phyloP scores from a whole-genome alignment of 2,329 filamentous ascomycete genomes.

The Monilinia fructigena region DNA sequence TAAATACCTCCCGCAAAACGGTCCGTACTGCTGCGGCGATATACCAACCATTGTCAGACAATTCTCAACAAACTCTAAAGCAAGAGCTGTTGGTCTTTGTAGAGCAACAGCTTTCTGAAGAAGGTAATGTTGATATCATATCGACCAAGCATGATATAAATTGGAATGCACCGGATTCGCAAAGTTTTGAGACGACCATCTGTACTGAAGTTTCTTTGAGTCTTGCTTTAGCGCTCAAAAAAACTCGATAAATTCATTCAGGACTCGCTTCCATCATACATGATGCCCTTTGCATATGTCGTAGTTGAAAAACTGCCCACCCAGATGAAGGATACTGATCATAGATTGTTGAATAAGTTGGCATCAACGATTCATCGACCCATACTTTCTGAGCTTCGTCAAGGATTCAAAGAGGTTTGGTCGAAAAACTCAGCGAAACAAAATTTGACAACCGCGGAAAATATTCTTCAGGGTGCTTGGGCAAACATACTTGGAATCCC shows the following conservation, averaged over 20 bases:
- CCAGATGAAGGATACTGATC: conserved; percentile 38
- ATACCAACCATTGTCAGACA: conserved; percentile 11
- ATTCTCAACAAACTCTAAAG: conserved; percentile 7
- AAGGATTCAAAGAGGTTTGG: conserved; percentile 41
- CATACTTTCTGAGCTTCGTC: conserved; percentile 31
- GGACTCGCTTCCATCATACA: conserved; percentile 47
- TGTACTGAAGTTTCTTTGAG: conserved; percentile 30
- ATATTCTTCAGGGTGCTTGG: conserved; percentile 41
- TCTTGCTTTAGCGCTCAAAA: conserved; percentile 42
- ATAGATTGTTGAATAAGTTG: conserved; percentile 31
- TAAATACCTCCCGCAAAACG: conserved; percentile 39
- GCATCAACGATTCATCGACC: not conserved
- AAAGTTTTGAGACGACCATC: conserved; percentile 33
- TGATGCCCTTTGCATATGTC: conserved; percentile 48
- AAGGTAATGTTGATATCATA: not conserved
- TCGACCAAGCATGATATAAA: not conserved
- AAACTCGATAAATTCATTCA: conserved; percentile 46
- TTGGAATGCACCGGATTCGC: conserved; percentile 8
- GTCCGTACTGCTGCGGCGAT: conserved; percentile 38
- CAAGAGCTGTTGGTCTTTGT: conserved; percentile 15
- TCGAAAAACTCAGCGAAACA: conserved; percentile 36
- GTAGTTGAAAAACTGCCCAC: conserved; percentile 43
- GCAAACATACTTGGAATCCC: conserved; percentile 37
- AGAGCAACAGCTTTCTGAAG: conserved; percentile 4
- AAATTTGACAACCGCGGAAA: conserved; percentile 38